Evolutionary conservation across 2,329 filamentous ascomycete genomes (phyloP).

Genomic region (Fusarium agapanthi): DNA sequence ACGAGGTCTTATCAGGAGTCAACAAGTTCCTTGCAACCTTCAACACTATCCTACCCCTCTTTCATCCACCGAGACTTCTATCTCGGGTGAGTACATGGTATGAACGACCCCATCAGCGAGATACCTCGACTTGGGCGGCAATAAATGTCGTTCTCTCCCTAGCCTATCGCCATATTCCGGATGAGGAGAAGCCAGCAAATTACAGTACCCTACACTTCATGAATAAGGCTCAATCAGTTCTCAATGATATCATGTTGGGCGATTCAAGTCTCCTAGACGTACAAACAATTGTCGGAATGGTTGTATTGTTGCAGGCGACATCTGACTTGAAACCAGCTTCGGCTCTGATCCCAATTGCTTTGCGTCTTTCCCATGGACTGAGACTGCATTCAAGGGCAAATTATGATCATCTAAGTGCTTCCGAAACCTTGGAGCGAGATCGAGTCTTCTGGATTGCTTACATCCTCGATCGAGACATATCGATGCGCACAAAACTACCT

Average conservation of each 20-base stretch:
- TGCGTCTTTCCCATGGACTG: conserved; percentile 16
- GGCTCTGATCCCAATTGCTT: conserved; percentile 14
- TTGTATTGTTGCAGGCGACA: conserved; percentile 6
- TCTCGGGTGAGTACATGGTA: not conserved
- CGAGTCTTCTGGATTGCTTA: conserved; percentile 32
- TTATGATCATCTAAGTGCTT: not conserved
- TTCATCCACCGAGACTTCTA: not conserved
- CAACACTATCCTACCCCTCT: conserved; percentile 19
- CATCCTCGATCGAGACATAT: conserved; percentile 20
- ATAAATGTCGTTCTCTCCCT: conserved; percentile 24
- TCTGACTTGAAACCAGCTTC: not conserved
- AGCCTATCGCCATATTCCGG: not conserved
- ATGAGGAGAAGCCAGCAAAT: fast-evolving
- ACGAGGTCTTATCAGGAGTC: not conserved
- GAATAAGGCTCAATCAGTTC: conserved; percentile 17
- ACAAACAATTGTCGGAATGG: conserved; percentile 21
- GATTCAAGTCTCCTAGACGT: conserved; percentile 1
- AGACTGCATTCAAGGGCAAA: not conserved
- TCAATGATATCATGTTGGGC: not conserved
- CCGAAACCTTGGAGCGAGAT: not conserved
- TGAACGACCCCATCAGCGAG: not conserved
- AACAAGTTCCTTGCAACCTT: conserved; percentile 1
- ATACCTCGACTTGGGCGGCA: conserved; percentile 5
- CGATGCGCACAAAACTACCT: not conserved
- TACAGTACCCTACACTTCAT: not conserved